Conservation (phyloP, 192 early-diverging fungal species). For the Umbelopsis sp. region DNA sequence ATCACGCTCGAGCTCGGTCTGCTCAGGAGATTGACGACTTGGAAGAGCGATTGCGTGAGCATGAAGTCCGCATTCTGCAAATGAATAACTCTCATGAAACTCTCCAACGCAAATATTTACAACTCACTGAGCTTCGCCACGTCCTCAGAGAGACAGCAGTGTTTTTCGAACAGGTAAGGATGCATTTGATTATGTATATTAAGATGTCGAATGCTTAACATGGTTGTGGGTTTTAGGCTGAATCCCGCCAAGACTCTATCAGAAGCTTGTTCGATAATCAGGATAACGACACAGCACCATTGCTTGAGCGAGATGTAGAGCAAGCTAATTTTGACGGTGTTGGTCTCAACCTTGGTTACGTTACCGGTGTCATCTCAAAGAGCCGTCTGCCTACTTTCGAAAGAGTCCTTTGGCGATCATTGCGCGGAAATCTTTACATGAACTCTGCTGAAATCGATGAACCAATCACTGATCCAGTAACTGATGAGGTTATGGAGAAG, state of each 20-base stretch:
- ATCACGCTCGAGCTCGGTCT: slow-evolving; percentile 65
- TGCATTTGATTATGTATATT: background rate
- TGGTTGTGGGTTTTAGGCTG: slow-evolving; percentile 32
- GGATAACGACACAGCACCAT: slow-evolving; percentile 54
- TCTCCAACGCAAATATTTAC: slow-evolving; percentile 85
- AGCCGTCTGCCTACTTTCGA: slow-evolving; percentile 86
- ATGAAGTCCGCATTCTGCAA: slow-evolving; percentile 80
- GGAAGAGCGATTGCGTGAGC: slow-evolving; percentile 75
- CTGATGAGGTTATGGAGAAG: slow-evolving; percentile 89
- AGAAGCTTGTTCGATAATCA: slow-evolving; percentile 53
- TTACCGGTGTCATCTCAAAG: slow-evolving; percentile 94
- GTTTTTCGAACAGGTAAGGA: slow-evolving; percentile 77
- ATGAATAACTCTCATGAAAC: slow-evolving; percentile 88
- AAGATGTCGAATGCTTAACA: background rate
- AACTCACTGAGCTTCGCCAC: slow-evolving; percentile 88
- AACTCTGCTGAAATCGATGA: slow-evolving; percentile 97
- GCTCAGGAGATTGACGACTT: slow-evolving; percentile 95
- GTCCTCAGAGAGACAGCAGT: slow-evolving; percentile 86
- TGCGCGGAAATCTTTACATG: slow-evolving; percentile 97
- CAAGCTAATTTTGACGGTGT: slow-evolving; percentile 29
- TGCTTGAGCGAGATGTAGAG: slow-evolving; percentile 64
- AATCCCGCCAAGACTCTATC: slow-evolving; percentile 37
- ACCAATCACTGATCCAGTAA: slow-evolving; percentile 86
- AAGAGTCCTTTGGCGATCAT: slow-evolving; percentile 94
- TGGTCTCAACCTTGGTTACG: slow-evolving; percentile 75